Percentiles rank a stretch among this genome's conserved stretches.
These are phyloP conservation scores for Solanum stenotomum DNA, from an alignment of 257 asterid genomes.

Conservation along the genomic window DNA sequence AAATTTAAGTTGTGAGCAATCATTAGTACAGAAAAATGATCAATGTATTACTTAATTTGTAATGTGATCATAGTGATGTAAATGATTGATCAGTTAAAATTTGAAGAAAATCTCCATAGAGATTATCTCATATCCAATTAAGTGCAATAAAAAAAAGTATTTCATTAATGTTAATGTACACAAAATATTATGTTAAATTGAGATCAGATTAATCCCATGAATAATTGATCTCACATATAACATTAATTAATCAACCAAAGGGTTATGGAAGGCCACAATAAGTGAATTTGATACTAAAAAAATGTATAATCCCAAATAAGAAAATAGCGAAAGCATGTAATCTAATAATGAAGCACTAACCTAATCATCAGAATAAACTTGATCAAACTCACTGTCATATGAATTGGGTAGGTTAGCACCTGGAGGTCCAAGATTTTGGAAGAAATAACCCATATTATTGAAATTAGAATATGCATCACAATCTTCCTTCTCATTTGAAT, in stretches of 20 bases:
- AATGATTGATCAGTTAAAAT: neutral
- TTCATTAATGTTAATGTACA: neutral
- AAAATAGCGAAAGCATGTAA: neutral
- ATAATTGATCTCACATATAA: neutral
- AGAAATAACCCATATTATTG: neutral
- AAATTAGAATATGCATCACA: neutral
- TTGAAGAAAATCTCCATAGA: neutral
- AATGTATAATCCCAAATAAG: neutral
- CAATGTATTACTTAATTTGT: neutral
- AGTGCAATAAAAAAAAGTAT: neutral
- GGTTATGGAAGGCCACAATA: neutral
- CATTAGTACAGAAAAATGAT: neutral
- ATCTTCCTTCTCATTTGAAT: neutral
- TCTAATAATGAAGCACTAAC: neutral
- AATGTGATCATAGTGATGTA: neutral
- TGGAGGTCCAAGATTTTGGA: neutral
- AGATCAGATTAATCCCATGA: neutral
- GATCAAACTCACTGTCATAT: neutral
- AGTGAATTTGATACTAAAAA: neutral
- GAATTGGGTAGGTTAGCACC: neutral
- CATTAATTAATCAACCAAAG: neutral
- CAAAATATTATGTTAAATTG: neutral
- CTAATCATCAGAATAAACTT: neutral
- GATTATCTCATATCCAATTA: neutral
- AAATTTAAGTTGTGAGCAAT: neutral